These are phyloP conservation scores for Neopestalotiopsis sp. DNA, from an alignment of 2,329 filamentous ascomycete genomes.

Conservation along the genomic window DNA sequence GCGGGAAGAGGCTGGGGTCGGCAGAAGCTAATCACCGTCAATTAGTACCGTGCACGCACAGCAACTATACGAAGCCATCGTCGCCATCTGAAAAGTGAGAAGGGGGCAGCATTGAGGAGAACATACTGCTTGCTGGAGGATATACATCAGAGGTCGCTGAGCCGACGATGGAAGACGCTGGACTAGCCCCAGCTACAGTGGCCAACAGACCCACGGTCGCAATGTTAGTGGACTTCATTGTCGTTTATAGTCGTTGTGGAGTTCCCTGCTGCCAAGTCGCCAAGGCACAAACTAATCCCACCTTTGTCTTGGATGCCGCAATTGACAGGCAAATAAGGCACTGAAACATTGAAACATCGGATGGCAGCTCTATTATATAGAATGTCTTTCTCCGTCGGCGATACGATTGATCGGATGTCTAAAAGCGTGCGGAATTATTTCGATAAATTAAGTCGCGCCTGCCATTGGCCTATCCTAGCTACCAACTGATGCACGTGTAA, in stretches of 20 bases:
- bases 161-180: constrained; percentile 23
- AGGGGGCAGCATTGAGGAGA: neutral
- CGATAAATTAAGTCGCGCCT: neutral
- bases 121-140: constrained; percentile 30
- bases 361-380: neutral
- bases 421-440: neutral
- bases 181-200: constrained; percentile 11
- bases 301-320: neutral
- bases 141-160: constrained; percentile 26
- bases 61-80: too few species aligned
- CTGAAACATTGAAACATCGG: neutral
- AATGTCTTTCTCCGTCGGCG: neutral
- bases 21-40: constrained; percentile 30
- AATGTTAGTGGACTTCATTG: neutral
- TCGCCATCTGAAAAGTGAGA: neutral
- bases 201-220: constrained; percentile 1
- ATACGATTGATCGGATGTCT: neutral
- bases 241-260: neutral
- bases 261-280: neutral
- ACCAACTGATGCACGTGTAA: neutral
- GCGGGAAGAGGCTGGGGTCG: constrained; percentile 35
- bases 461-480: neutral
- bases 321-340: neutral
- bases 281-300: neutral
- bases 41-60: too few species aligned